A percentile compares a stretch with the other conserved stretches of the same genome.
These are phyloP conservation scores for Parachlorella kessleri DNA, from an alignment of 139 green algal species.

Conservation along the genomic window DNA sequence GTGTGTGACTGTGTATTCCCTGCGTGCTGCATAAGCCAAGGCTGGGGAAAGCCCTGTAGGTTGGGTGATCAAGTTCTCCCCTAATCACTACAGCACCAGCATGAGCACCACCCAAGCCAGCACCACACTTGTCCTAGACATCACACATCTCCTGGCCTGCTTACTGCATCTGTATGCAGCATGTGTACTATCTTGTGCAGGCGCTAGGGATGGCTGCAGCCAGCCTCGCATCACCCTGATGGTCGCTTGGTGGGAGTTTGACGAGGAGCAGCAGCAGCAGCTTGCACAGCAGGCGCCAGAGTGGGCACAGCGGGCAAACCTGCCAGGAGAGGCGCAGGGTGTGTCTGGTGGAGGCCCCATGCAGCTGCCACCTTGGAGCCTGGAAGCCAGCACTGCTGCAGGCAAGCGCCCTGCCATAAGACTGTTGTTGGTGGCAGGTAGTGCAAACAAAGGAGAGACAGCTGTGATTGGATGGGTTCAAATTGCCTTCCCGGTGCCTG, in stretches of 20 bases:
- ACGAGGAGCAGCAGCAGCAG: background rate
- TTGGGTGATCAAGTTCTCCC: background rate
- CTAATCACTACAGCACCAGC: background rate
- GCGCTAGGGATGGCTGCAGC: background rate
- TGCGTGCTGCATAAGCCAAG: background rate
- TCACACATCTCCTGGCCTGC: too few species aligned
- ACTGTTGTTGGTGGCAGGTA: too few species aligned
- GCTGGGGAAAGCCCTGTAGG: background rate
- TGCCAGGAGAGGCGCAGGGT: background rate
- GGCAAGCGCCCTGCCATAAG: too few species aligned
- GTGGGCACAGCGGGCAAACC: too few species aligned
- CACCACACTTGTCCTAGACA: too few species aligned
- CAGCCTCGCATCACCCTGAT: background rate
- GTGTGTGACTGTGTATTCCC: background rate
- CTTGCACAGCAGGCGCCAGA: background rate
- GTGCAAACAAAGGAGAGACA: too few species aligned
- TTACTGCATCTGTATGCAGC: too few species aligned
- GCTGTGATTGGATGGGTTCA: too few species aligned
- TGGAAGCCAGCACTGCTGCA: too few species aligned
- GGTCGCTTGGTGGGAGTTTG: background rate
- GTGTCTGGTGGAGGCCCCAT: background rate
- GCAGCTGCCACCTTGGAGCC: background rate
- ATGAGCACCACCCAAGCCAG: background rate
- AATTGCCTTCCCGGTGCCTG: too few species aligned
- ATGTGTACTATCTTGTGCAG: background rate